Base-by-base conservation (phyloP, 2,329 filamentous ascomycete genomes). In the Tetracladium maxilliforme region DNA sequence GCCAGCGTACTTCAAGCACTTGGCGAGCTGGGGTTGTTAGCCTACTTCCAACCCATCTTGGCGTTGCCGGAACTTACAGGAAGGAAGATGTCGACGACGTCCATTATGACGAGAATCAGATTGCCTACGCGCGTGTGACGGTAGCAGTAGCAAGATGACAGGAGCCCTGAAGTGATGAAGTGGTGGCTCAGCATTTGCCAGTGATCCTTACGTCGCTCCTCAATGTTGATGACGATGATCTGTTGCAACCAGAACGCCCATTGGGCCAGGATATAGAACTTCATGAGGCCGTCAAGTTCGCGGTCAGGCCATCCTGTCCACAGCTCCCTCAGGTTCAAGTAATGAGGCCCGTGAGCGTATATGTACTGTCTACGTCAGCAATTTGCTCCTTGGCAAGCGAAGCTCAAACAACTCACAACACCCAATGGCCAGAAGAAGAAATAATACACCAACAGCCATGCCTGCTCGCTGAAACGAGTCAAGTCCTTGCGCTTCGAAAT, bases 111-210 rank as follows among this genome's bases (percentile, higher is more conserved):
- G 25, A 98, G 59, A 32, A 95, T 83, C 23, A 92, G 65, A 43
- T 86, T 90, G 27, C 83, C 87, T 15, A 93, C 81, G 23, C 80
- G 77, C 29, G 78, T 92, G 44, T 83, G 74, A 44, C 87, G 75
- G 48, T 92, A 93, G 36, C 73, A 69, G 48, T 95, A 95, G 35
- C 79, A 87, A 16, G 73, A 66, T 29, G 73, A 72, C 35, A 98
- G 73, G 22, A 98, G 70, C 5, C 62, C 58, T 42, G 75, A 81
- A 12, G 90, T 98, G 46, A 95, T 73, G 45, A 94, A 69, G 54
- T 98, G 90, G 50, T 95, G 90, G 11, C 72, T 76, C 38, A 95
- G 72, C 90, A 95, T 95, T 52, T 95, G 87, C 58, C 72, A 79
- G 52, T 94, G 78, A 42, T 98, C 90, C 56, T 95, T 95, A 42